These are phyloP conservation scores for Lipomyces orientalis DNA, from an alignment of 805 yeast genomes.

Conservation along the genomic window DNA sequence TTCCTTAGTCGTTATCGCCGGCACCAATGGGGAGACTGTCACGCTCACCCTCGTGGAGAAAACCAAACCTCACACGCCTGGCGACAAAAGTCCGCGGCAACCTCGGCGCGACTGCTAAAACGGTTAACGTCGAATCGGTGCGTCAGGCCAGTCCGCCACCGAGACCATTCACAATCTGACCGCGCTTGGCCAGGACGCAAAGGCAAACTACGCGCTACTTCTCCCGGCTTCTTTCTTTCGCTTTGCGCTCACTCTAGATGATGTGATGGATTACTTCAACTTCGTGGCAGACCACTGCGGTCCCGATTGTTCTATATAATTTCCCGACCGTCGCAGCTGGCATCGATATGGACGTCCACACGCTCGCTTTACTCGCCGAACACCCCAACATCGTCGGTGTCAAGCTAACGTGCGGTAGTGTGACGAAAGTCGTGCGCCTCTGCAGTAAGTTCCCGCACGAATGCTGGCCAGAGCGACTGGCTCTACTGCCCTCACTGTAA, in stretches of 20 bases:
- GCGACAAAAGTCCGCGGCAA: slow-evolving; percentile 46
- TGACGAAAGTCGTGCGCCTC: slow-evolving; percentile 55
- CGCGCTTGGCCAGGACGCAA: too few species aligned
- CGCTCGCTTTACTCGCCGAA: slow-evolving; percentile 47
- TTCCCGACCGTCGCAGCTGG: slow-evolving; percentile 57
- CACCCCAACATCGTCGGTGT: slow-evolving; percentile 58
- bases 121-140: slow-evolving; percentile 55
- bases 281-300: too few species aligned
- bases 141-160: slow-evolving; percentile 55
- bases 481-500: slow-evolving; percentile 56
- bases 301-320: too few species aligned
- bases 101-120: slow-evolving; percentile 47
- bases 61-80: slow-evolving; percentile 38
- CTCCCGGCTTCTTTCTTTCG: too few species aligned
- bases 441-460: too few species aligned
- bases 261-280: too few species aligned
- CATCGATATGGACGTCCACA: slow-evolving; percentile 49
- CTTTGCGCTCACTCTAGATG: too few species aligned
- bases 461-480: too few species aligned
- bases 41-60: slow-evolving; percentile 55
- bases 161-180: slow-evolving; percentile 54
- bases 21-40: slow-evolving; percentile 63
- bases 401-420: slow-evolving; percentile 51
- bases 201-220: too few species aligned
- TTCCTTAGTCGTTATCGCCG: slow-evolving; percentile 56